Conservation (phyloP, 306 rosid genomes). For the Gastrolobium bilobum region DNA sequence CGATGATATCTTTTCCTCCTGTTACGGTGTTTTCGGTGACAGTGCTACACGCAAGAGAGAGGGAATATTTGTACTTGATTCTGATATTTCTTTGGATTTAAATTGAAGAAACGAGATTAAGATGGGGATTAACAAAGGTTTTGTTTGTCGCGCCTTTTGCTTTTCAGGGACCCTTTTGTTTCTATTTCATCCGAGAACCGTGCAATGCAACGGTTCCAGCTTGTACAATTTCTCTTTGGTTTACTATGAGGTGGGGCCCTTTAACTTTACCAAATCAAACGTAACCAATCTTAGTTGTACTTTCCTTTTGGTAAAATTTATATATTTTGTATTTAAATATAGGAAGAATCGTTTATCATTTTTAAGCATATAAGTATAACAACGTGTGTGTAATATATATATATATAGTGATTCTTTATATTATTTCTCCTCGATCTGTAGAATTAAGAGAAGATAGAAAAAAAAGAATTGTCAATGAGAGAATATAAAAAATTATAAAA, state of each 20-base stretch:
- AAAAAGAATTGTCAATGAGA: too few relatives aligned
- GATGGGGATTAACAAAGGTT: conserved; percentile 32
- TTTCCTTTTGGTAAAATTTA: neutral
- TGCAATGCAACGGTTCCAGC: conserved; percentile 48
- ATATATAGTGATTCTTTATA: too few relatives aligned
- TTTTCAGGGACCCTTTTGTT: conserved; percentile 24
- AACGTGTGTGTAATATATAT: too few relatives aligned
- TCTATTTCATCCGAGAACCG: conserved; percentile 3
- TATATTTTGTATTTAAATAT: too few relatives aligned
- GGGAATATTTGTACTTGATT: conserved; percentile 3
- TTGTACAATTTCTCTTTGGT: neutral
- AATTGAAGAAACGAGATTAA: neutral
- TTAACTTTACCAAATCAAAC: conserved; percentile 13
- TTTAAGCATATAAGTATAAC: too few relatives aligned
- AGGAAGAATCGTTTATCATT: too few relatives aligned
- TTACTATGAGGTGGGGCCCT: neutral
- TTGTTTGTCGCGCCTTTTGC: conserved; percentile 5
- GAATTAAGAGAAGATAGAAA: too few relatives aligned
- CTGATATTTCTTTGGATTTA: neutral
- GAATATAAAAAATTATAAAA: too few relatives aligned
- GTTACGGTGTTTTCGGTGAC: neutral
- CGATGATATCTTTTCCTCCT: neutral
- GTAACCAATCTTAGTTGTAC: neutral
- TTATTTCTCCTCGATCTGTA: too few relatives aligned
- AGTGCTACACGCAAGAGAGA: neutral